Evolutionary conservation across 2,329 filamentous ascomycete genomes (phyloP).

Genomic region (Fusarium cyanostomum): DNA sequence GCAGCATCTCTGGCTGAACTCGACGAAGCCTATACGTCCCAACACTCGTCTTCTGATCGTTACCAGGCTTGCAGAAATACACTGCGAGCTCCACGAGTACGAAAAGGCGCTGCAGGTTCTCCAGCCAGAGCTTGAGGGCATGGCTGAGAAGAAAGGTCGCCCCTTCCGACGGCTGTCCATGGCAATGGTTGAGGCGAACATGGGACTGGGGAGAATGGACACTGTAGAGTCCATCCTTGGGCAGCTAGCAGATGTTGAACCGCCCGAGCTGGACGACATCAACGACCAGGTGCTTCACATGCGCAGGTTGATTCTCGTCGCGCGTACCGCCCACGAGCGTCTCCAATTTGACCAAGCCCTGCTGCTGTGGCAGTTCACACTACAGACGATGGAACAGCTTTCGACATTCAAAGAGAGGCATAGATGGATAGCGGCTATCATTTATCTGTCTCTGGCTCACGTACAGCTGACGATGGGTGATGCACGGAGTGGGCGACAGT

Average conservation of each 20-base stretch:
- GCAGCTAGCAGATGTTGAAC: conserved; percentile 27
- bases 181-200: conserved; percentile 37
- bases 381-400: conserved; percentile 34
- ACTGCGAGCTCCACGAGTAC: conserved; percentile 44
- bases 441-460: conserved; percentile 45
- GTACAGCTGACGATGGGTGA: conserved; percentile 38
- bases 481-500: conserved; percentile 7
- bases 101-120: conserved; percentile 35
- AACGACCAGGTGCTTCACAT: conserved; percentile 47
- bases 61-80: conserved; percentile 42
- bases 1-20: conserved; percentile 43
- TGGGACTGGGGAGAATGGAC: conserved; percentile 33
- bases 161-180: conserved; percentile 41
- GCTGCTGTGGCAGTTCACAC: conserved; percentile 27
- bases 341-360: conserved; percentile 27
- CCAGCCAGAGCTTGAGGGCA: conserved; percentile 32
- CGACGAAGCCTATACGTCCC: conserved; percentile 36
- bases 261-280: conserved; percentile 42
- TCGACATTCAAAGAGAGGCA: conserved; percentile 35
- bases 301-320: conserved; percentile 40
- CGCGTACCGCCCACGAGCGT: conserved; percentile 37
- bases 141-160: conserved; percentile 28
- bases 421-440: conserved; percentile 40
- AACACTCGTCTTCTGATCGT: conserved; percentile 43
- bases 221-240: conserved; percentile 22